Base-by-base conservation (phyloP, 345 rosid species). In the Eucalyptus erythrocorys region DNA sequence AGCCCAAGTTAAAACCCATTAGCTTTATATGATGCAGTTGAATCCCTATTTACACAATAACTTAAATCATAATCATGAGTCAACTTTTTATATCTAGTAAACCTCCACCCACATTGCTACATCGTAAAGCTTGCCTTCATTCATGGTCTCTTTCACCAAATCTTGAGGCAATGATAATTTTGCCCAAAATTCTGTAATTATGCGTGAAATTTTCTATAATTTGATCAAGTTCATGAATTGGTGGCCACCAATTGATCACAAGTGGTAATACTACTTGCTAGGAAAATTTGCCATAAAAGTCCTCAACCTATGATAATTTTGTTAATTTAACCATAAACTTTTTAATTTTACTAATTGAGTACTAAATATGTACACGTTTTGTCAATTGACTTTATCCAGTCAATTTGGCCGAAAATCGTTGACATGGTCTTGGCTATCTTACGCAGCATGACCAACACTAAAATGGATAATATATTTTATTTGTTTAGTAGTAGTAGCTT, bases 321-420 rank as follows among this genome's bases (percentile, higher is more conserved):
- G 0, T 49, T 7, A 14, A 49, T 49, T 6, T 49, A 49, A 6
- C 6, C 15, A 49, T 49, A n/a, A n/a, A n/a, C n/a, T 1, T 0
- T 49, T 6, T 50, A 50, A 50, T 7, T 50, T 50, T 50, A 0
- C 0, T 1, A 50, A 50, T 50, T 50, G 0, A 50, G 1, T 50
- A 50, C 1, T 50, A 50, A 50, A 50, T 0, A 6, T 16, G 1
- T 50, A 16, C 8, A 50, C 3, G 8, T 50, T 16, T 50, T 50
- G 53, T 50, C 53, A 50, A 3, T 6, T 16, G 6, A 50, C 21
- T 16, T 21, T 50, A 16, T 50, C 8, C 8, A 50, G 3, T 50
- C 8, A 16, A 50, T 50, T 50, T 50, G 53, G 8, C 21, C 8
- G 0, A 1, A 50, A 50, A 21, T 50, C 1, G 1, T 50, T 50